Base-by-base conservation (phyloP, 371 early-diverging fungal genomes). In the Mortierella sp. region DNA sequence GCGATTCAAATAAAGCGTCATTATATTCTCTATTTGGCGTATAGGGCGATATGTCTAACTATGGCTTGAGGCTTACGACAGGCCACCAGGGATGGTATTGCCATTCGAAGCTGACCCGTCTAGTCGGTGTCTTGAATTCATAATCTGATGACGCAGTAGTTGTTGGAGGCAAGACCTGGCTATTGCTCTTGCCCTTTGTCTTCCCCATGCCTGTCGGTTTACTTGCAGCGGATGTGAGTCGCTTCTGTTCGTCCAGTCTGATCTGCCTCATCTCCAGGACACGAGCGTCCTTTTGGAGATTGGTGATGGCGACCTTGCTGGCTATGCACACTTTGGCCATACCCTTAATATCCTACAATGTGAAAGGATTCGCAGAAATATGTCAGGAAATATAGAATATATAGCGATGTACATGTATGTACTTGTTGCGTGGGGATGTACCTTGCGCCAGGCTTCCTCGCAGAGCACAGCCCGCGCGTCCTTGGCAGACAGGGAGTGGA, bases 81-180 rank as follows among this genome's bases (percentile, higher is more conserved):
- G 86, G 84, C 81, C 86, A 87, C 78, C 79, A 84, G 3, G 82
- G 67, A 61, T 87, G 85, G 47, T 86, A 83, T 56, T 82, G 81
- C 72, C 85, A 87, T 24, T 57, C 69, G 28, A 80, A 57, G 12
- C 50, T 30, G 0, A 71, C 58, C 31, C 56, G 73, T 46, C 69
- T 54, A 3, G 6, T 24, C 2, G 70, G 61, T 1, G 60, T 42
- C 42, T 61, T 50, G 28, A 52, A 53, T n/a, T 31, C 6, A 0
- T 12, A 19, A 8, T 24, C 47, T 8, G 26, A 19, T 2, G 56
- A 6, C 28, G 42, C 31, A 19, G 39, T 4, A 5, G 27, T 50
- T 30, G 53, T 2, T 43, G 32, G 15, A 8, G 26, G 21, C 49
- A 26, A 15, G 19, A 41, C 28, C 14, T 24, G 42, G 23, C 34